phyloP scores from a whole-genome alignment of 306 rosid species.

The Vigna mungo region DNA sequence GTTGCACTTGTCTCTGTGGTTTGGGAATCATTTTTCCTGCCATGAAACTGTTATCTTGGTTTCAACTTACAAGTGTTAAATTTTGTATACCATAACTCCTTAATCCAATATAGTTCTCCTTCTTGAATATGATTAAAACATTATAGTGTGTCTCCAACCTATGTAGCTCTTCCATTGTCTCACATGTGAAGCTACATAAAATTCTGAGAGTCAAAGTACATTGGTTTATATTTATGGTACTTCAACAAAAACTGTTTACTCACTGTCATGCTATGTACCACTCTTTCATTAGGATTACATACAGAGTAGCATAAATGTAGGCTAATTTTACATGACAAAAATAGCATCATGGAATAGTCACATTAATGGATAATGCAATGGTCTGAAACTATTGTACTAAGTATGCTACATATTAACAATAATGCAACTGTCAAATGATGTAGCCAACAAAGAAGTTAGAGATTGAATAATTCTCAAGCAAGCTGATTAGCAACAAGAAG shows the following conservation, averaged over 20 bases:
- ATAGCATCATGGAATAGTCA: conserved; percentile 25
- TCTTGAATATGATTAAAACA: conserved; percentile 33
- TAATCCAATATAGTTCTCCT: conserved; percentile 28
- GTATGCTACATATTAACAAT: conserved; percentile 5
- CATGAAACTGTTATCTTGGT: conserved; percentile 28
- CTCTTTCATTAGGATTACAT: conserved; percentile 45
- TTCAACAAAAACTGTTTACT: conserved; percentile 50
- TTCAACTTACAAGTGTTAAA: conserved; percentile 19
- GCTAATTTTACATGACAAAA: conserved; percentile 14
- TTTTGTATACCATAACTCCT: background rate
- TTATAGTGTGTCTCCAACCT: conserved; percentile 19
- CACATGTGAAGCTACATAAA: conserved; percentile 49
- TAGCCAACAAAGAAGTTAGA: conserved; percentile 15
- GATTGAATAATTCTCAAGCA: conserved; percentile 12
- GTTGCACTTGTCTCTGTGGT: conserved; percentile 38
- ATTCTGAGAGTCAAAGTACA: conserved; percentile 51
- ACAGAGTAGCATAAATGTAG: conserved; percentile 31
- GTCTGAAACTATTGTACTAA: background rate
- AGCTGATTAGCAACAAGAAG: too few relatives aligned
- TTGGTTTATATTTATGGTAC: conserved; percentile 37
- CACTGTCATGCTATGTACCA: conserved; percentile 37
- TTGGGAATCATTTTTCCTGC: conserved; percentile 31
- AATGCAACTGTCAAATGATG: background rate
- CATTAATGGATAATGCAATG: conserved; percentile 10
- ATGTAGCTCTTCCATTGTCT: conserved; percentile 48